phyloP scores from a whole-genome alignment of 1,139 yeast genomes.

The Yamadazyma epiphylla region DNA sequence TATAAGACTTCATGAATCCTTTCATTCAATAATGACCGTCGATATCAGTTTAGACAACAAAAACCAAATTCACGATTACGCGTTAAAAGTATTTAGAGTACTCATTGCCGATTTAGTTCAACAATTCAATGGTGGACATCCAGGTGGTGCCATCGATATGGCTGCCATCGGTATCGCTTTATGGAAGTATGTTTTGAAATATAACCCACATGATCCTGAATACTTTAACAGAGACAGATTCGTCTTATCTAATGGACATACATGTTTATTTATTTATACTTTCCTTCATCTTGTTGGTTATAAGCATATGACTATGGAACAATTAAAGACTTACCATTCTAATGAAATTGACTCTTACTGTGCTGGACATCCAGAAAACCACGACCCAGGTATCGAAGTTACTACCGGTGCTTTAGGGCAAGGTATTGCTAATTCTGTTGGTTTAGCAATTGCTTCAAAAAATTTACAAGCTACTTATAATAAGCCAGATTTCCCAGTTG shows the following conservation, averaged over 20 bases:
- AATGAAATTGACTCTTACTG: conserved; percentile 16
- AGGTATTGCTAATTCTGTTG: conserved; percentile 35
- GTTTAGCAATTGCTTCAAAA: conserved; percentile 32
- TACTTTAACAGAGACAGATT: conserved; percentile 32
- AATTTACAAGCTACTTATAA: conserved; percentile 28
- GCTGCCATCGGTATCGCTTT: conserved; percentile 33
- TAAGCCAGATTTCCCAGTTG: conserved; percentile 23
- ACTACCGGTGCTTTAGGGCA: conserved; percentile 40
- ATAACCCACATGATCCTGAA: conserved; percentile 23
- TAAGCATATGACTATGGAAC: conserved; percentile 25
- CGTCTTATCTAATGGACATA: conserved; percentile 33
- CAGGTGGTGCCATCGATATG: conserved; percentile 38
- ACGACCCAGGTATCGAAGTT: conserved; percentile 31
- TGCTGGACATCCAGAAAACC: conserved; percentile 38
- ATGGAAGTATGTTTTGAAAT: conserved; percentile 29
- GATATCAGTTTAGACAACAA: conserved; percentile 4
- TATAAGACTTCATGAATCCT: no score
- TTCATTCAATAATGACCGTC: conserved; percentile 8
- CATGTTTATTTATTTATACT: conserved; percentile 26
- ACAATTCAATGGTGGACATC: conserved; percentile 34
- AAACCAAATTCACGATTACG: conserved; percentile 10
- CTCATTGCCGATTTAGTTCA: conserved; percentile 25
- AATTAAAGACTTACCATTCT: conserved; percentile 24
- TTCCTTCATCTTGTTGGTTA: conserved; percentile 29
- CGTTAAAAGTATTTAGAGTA: conserved; percentile 15